A percentile compares a stretch with the other conserved stretches of the same genome.
phyloP scores from a whole-genome alignment of 352 stramenopile genomes.

The Globisporangium polare region DNA sequence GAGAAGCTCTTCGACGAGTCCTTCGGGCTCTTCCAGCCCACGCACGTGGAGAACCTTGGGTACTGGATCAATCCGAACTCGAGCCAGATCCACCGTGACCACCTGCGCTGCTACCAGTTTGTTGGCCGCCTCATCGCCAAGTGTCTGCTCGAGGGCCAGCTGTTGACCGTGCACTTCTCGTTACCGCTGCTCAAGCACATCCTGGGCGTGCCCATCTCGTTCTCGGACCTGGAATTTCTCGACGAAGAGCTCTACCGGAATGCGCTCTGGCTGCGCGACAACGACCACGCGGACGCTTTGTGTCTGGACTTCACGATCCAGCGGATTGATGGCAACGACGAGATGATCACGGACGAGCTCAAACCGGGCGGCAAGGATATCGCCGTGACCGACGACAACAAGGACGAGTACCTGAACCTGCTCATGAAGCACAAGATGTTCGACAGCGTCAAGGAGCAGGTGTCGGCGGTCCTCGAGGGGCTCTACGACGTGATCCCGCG shows the following conservation, averaged over 20 bases:
- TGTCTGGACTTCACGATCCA: slow-evolving; percentile 78
- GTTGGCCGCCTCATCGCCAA: slow-evolving; percentile 74
- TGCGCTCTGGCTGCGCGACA: slow-evolving; percentile 57
- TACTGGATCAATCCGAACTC: slow-evolving; percentile 86
- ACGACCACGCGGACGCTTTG: slow-evolving; percentile 57
- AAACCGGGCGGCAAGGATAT: slow-evolving; percentile 90
- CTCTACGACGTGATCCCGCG: slow-evolving; percentile 90
- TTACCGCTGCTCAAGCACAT: slow-evolving; percentile 82
- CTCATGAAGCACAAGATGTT: slow-evolving; percentile 94
- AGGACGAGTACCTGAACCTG: slow-evolving; percentile 94
- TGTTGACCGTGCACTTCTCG: slow-evolving; percentile 74
- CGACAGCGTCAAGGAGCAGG: slow-evolving; percentile 87
- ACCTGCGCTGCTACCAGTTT: slow-evolving; percentile 75
- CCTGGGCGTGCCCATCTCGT: slow-evolving; percentile 74
- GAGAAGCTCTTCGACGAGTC: slow-evolving; percentile 77
- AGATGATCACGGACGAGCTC: slow-evolving; percentile 79
- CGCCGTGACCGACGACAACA: slow-evolving; percentile 92
- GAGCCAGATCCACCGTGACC: slow-evolving; percentile 55
- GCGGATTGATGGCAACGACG: slow-evolving; percentile 39
- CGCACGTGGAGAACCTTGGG: slow-evolving; percentile 67
- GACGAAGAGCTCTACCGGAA: slow-evolving; percentile 77
- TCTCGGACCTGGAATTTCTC: slow-evolving; percentile 76
- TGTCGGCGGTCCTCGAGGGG: slow-evolving; percentile 87
- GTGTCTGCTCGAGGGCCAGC: slow-evolving; percentile 68
- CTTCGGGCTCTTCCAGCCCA: slow-evolving; percentile 69